Conservation (phyloP, 2,329 filamentous ascomycete species). For the Zasmidium citrigriseum region DNA sequence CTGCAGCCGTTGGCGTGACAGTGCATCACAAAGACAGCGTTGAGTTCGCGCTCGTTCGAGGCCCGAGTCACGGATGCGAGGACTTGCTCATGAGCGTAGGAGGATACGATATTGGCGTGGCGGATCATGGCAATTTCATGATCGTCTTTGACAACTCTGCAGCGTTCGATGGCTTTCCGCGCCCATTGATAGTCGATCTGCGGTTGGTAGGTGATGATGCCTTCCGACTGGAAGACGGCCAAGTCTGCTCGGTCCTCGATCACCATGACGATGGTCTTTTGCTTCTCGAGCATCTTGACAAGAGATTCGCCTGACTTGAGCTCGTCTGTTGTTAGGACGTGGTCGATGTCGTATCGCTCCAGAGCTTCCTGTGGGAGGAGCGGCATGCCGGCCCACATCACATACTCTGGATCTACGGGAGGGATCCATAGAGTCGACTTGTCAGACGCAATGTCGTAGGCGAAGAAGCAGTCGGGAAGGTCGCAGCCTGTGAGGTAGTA, state of each 20-base stretch:
- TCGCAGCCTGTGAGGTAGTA: constrained; percentile 91
- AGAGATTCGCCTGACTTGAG: constrained; percentile 71
- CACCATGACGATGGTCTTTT: constrained; percentile 62
- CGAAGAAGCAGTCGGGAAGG: constrained; percentile 76
- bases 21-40: constrained; percentile 74
- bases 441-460: constrained; percentile 76
- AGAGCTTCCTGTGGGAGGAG: constrained; percentile 74
- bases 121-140: constrained; percentile 84
- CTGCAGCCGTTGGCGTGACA: constrained; percentile 75
- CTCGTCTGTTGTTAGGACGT: constrained; percentile 54
- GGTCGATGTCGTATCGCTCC: constrained; percentile 60
- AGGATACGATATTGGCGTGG: constrained; percentile 78
- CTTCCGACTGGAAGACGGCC: constrained; percentile 52
- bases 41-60: constrained; percentile 78
- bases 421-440: constrained; percentile 89
- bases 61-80: constrained; percentile 63
- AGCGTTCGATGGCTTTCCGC: constrained; percentile 72
- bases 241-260: constrained; percentile 71
- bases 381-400: constrained; percentile 96
- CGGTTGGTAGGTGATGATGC: constrained; percentile 67
- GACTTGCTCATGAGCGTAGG: constrained; percentile 74
- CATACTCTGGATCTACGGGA: constrained; percentile 80
- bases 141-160: constrained; percentile 77
- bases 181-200: constrained; percentile 59
- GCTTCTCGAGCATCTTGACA: constrained; percentile 45